phyloP scores from a whole-genome alignment of 495 filamentous ascomycete genomes.

The Tuber melanosporum region DNA sequence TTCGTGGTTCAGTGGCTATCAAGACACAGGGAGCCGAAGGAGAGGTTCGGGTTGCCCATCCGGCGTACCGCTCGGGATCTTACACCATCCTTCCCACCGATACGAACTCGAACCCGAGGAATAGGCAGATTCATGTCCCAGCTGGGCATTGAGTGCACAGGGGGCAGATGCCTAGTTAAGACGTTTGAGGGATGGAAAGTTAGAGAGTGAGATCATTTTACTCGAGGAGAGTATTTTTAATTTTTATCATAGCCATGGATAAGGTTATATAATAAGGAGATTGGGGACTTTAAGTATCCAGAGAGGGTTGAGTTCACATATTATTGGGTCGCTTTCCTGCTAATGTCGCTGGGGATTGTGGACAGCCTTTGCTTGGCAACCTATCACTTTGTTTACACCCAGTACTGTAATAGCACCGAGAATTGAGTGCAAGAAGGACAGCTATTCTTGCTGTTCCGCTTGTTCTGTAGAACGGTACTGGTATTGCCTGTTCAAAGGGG shows the following conservation, averaged over 20 bases:
- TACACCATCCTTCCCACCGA: conserved; percentile 56
- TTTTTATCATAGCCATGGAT: conserved; percentile 55
- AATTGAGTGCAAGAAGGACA: not conserved
- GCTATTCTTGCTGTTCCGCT: not conserved
- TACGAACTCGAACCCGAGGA: conserved; percentile 48
- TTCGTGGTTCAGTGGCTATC: conserved; percentile 59
- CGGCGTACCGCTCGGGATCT: conserved; percentile 61
- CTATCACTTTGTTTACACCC: too few relatives aligned
- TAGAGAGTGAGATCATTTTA: conserved; percentile 61
- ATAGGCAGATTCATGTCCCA: conserved; percentile 60
- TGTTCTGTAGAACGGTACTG: too few relatives aligned
- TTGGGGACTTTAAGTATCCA: too few relatives aligned
- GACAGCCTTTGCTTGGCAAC: too few relatives aligned
- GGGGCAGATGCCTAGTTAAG: conserved; percentile 67
- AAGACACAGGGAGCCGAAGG: conserved; percentile 80
- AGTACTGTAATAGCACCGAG: not conserved
- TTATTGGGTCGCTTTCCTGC: too few relatives aligned
- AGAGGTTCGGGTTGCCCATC: conserved; percentile 70
- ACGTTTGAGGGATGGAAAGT: conserved; percentile 69
- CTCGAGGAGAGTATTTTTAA: conserved; percentile 79
- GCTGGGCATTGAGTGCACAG: conserved; percentile 79
- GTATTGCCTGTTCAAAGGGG: not conserved
- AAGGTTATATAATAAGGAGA: too few relatives aligned
- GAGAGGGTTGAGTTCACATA: too few relatives aligned
- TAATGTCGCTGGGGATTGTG: too few relatives aligned